Base-by-base conservation (phyloP, 495 filamentous ascomycete species). In the Parathielavia hyrcaniae region DNA sequence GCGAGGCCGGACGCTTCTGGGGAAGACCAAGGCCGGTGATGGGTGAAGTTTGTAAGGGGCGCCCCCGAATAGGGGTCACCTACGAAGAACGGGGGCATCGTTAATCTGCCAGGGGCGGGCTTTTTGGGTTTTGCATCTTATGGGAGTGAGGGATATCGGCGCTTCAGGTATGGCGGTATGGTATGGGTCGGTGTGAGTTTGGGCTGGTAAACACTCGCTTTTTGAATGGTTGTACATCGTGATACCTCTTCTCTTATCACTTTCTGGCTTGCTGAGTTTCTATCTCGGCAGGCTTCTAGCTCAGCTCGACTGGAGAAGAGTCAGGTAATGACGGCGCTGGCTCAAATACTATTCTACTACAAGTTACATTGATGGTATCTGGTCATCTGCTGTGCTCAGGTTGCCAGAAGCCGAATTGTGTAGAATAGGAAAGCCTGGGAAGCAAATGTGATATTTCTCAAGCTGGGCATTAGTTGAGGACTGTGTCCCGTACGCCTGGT, bases 231-330 rank as follows among this genome's bases (percentile, higher is more conserved):
- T n/a, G 22, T 26, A 52, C 53, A 58, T 53, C 14, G 26, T 53
- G 56, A 58, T 58, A 58, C 56, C 56, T 58, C 9, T 30, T 46
- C 39, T 52, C 16, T 16, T 47, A 13, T 32, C 8, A 26, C 19
- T 45, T n/a, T 58, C 14, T 39, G 10, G 43, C 8, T 5, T n/a
- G 11, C 17, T 26, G 12, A 7, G 32, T 6, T 8, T 23, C 12
- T 26, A 20, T 1, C 4, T n/a, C 22, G 13, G n/a, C 14, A 17
- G 17, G 20, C 17, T 11, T 39, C 17, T 17, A 20, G 1, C 10
- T 30, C 23, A n/a, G 34, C 17, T 6, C 10, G 10, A 11, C 13
- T 11, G 35, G 35, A n/a, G n/a, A n/a, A n/a, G n/a, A 38, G 35
- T 10, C 10, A 5, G 35, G 35, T 2, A 38, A 14, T 10, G 35